These are phyloP conservation scores for Chlorociboria aeruginascens DNA, from an alignment of 495 filamentous ascomycete genomes.

Conservation along the genomic window DNA sequence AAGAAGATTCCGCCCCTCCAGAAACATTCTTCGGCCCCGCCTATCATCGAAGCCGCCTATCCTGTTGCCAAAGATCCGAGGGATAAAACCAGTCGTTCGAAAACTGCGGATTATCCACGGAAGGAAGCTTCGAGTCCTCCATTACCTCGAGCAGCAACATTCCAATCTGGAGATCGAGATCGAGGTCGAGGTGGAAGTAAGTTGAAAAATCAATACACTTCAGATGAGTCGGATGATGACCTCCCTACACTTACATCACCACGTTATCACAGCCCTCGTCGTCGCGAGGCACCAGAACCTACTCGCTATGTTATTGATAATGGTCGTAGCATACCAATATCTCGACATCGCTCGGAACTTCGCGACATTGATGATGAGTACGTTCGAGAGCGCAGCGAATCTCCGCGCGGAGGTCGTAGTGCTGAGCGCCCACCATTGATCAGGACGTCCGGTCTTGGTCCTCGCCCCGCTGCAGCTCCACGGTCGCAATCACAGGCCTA, in stretches of 20 bases:
- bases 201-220: conserved; percentile 8
- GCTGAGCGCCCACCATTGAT: conserved; percentile 8
- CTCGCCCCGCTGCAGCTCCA: not conserved
- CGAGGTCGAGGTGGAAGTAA: conserved; percentile 13
- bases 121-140: conserved; percentile 3
- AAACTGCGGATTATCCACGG: conserved; percentile 16
- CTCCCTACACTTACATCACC: not conserved
- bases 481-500: not conserved
- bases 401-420: conserved; percentile 8
- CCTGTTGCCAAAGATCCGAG: not conserved
- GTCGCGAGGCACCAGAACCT: not conserved
- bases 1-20: conserved; percentile 16
- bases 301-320: conserved; percentile 10
- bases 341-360: conserved; percentile 14
- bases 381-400: conserved; percentile 13
- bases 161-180: conserved; percentile 7
- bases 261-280: conserved; percentile 5
- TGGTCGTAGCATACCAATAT: conserved; percentile 3
- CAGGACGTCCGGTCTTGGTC: not conserved
- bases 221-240: conserved; percentile 13
- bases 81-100: conserved; percentile 14
- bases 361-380: conserved; percentile 10
- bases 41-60: not conserved
- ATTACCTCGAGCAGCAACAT: conserved; percentile 15
- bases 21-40: conserved; percentile 17